Evolutionary conservation across 352 stramenopile genomes (phyloP), one percentile per base, ranked within the genome.

Genomic region (Chrysophaeum taylorii): DNA sequence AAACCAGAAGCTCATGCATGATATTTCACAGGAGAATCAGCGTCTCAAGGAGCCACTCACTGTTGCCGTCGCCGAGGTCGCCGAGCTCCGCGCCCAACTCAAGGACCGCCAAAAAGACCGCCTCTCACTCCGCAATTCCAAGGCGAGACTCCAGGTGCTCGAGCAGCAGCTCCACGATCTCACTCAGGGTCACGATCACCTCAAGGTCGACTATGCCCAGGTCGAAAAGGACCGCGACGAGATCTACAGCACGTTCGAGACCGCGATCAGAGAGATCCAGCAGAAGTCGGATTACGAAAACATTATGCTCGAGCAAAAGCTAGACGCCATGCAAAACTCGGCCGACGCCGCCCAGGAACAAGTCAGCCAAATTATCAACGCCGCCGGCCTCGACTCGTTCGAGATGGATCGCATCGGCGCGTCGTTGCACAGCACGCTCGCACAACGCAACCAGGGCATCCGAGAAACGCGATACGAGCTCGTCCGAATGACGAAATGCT

Each of bases 11-110:
- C 82, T 94, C 64, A 95, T 96, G 86, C 80, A 90, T 71, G 90
- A 96, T 50, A 90, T 96, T 42, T 85, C 84, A 0, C 80, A 92
- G 74, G 90, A 96, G 73, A 96, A 96, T 78, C 93, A 94, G 70
- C 82, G 86, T 0, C 78, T 97, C 0, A 93, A 82, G 0, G 87
- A 96, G 64, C 91, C 91, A 0, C 74, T 96, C 0, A 80, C 81
- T 0, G 83, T 85, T 35, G 89, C 89, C 16, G 81, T 94, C 2
- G 80, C 90, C 29, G 87, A 95, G 73, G 90, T 96, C 4, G 88
- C 90, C 39, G 84, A 90, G 41, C 74, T 96, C 15, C 82, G 89
- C 7, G 80, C 86, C 42, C 80, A 94, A 64, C 82, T 96, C 48
- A 94, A 91, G 63, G 89, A 94, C 68, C 82, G 92, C 53, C 83